These are phyloP conservation scores for Hortiboletus campestris DNA, from an alignment of 768 basidiomycete genomes.

Conservation along the genomic window DNA sequence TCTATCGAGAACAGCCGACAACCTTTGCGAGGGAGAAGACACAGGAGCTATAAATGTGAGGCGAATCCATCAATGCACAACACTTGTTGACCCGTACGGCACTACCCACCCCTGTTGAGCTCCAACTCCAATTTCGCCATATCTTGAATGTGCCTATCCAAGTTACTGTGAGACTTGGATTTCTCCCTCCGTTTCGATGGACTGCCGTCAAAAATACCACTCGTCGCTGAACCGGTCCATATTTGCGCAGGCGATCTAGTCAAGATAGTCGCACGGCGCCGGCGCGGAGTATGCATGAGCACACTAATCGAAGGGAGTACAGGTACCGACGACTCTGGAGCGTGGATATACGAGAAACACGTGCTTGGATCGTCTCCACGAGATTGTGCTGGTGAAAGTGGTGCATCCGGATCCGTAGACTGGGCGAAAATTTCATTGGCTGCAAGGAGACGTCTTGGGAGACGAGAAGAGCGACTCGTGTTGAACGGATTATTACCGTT, in stretches of 20 bases:
- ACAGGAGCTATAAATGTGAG: slow-evolving; percentile 30
- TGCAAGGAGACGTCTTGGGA: slow-evolving; percentile 61
- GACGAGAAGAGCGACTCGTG: slow-evolving; percentile 37
- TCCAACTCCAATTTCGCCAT: slow-evolving; percentile 64
- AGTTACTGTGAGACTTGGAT: slow-evolving; percentile 61
- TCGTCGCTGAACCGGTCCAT: slow-evolving; percentile 19
- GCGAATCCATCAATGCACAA: slow-evolving; percentile 3
- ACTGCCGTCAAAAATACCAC: slow-evolving; percentile 42
- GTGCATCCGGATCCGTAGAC: slow-evolving; percentile 11
- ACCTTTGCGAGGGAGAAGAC: slow-evolving; percentile 43
- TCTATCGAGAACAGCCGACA: slow-evolving; percentile 68
- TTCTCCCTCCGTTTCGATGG: slow-evolving; percentile 67
- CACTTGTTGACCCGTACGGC: not conserved
- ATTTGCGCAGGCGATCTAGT: slow-evolving; percentile 54
- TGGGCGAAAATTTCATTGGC: slow-evolving; percentile 71
- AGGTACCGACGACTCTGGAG: slow-evolving; percentile 21
- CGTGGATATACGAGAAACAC: slow-evolving; percentile 23
- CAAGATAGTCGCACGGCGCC: slow-evolving; percentile 64
- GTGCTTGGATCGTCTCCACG: slow-evolving; percentile 14
- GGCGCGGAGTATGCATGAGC: slow-evolving; percentile 35
- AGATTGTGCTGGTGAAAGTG: slow-evolving; percentile 21
- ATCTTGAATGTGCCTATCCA: slow-evolving; percentile 67
- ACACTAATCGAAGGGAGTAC: slow-evolving; percentile 17
- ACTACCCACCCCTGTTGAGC: slow-evolving; percentile 54
- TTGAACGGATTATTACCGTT: slow-evolving; percentile 4